These are phyloP conservation scores for Diutina rugosa DNA, from an alignment of 1,139 yeast species.

Conservation along the genomic window DNA sequence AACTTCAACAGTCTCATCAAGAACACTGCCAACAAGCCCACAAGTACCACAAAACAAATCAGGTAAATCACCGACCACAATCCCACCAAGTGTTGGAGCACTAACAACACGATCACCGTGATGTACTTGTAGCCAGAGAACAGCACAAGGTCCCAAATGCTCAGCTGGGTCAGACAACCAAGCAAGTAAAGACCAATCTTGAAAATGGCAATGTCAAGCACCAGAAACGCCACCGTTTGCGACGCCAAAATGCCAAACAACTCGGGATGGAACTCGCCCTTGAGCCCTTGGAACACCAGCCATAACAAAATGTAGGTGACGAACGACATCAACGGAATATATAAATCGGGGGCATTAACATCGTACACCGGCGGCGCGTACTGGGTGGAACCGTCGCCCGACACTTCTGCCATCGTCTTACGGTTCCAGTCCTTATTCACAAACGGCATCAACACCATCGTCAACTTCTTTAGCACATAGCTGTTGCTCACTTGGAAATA, in stretches of 20 bases:
- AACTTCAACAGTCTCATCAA: constrained; percentile 76
- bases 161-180: constrained; percentile 39
- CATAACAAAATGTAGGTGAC: constrained; percentile 78
- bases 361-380: constrained; percentile 73
- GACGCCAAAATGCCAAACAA: constrained; percentile 84
- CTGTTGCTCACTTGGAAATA: constrained; percentile 88
- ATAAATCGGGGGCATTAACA: constrained; percentile 90
- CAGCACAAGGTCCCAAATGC: constrained; percentile 71
- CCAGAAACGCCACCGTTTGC: constrained; percentile 72
- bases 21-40: constrained; percentile 50
- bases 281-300: constrained; percentile 77
- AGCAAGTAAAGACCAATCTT: constrained; percentile 32
- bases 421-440: constrained; percentile 71
- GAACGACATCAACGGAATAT: constrained; percentile 88
- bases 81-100: constrained; percentile 31
- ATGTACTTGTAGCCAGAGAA: constrained; percentile 94
- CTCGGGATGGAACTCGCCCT: constrained; percentile 90
- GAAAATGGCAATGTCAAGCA: constrained; percentile 48
- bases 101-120: constrained; percentile 47
- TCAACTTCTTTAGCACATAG: constrained; percentile 66
- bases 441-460: constrained; percentile 76
- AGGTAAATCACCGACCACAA: constrained; percentile 24
- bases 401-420: constrained; percentile 16
- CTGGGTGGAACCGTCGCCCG: constrained; percentile 21
- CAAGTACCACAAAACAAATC: constrained; percentile 26